Conservation (phyloP, 495 filamentous ascomycete genomes). For the Hamigera avellanea region DNA sequence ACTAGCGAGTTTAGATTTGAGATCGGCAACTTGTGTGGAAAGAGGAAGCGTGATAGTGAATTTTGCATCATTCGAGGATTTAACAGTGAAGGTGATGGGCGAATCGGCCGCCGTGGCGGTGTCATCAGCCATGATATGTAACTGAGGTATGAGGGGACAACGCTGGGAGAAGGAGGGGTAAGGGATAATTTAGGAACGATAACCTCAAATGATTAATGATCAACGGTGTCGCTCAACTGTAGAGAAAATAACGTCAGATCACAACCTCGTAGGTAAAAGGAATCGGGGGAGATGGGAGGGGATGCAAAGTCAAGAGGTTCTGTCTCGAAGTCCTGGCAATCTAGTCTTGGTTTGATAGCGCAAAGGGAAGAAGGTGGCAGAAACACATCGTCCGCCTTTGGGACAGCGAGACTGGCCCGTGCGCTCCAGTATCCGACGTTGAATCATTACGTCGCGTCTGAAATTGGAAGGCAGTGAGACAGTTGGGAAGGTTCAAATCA, state of each 20-base stretch:
- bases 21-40: constrained; percentile 66
- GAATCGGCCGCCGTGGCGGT: constrained; percentile 31
- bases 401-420: not conserved
- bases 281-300: not conserved
- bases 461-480: too few species aligned
- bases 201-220: not conserved
- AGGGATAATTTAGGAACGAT: constrained; percentile 4
- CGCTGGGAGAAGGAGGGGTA: constrained; percentile 6
- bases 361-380: constrained; percentile 22
- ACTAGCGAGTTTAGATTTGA: constrained; percentile 78
- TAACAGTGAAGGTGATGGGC: constrained; percentile 86
- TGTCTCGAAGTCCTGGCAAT: too few species aligned
- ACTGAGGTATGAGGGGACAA: constrained; percentile 4
- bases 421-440: too few species aligned
- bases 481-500: too few species aligned
- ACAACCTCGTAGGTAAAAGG: not conserved
- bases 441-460: too few species aligned
- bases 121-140: constrained; percentile 36
- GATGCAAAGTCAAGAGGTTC: not conserved
- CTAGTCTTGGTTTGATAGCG: too few species aligned
- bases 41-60: constrained; percentile 69
- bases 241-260: constrained; percentile 6
- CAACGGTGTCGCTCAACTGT: too few species aligned
- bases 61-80: constrained; percentile 75
- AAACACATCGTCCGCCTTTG: constrained; percentile 24